Percentiles rank a stretch among this genome's conserved stretches.
Conservation (phyloP, 2,329 filamentous ascomycete species). For the Fusarium poae region DNA sequence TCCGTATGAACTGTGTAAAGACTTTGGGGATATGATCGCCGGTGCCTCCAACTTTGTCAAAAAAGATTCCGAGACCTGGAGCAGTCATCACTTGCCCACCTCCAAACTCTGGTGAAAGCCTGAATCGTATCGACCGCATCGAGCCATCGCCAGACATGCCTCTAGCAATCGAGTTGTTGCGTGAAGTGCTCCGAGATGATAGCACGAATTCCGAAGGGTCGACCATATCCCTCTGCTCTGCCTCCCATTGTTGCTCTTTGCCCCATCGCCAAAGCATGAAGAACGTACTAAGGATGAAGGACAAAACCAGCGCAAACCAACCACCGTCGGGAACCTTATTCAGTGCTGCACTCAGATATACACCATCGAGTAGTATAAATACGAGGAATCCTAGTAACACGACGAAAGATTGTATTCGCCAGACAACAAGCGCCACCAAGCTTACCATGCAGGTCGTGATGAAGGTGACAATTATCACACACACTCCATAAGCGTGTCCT, state of each 20-base stretch:
- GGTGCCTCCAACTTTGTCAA: slow-evolving; percentile 81
- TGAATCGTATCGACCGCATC: slow-evolving; percentile 41
- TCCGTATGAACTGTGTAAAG: slow-evolving; percentile 79
- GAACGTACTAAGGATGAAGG: slow-evolving; percentile 70
- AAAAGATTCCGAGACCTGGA: slow-evolving; percentile 77
- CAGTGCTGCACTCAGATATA: slow-evolving; percentile 77
- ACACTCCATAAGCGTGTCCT: slow-evolving; percentile 82
- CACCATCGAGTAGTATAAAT: slow-evolving; percentile 75
- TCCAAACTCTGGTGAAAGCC: slow-evolving; percentile 57
- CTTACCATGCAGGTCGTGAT: slow-evolving; percentile 82
- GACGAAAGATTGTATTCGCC: slow-evolving; percentile 71
- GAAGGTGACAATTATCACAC: slow-evolving; percentile 84
- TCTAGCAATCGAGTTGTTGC: slow-evolving; percentile 43
- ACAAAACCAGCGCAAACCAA: slow-evolving; percentile 80
- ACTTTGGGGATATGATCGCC: slow-evolving; percentile 57
- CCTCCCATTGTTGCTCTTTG: slow-evolving; percentile 81
- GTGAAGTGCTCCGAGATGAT: slow-evolving; percentile 45
- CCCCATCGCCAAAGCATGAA: slow-evolving; percentile 84
- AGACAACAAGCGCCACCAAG: slow-evolving; percentile 78
- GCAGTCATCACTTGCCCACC: slow-evolving; percentile 61
- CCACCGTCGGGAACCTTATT: slow-evolving; percentile 81
- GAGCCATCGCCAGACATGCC: slow-evolving; percentile 31
- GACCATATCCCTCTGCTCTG: slow-evolving; percentile 73
- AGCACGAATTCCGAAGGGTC: slow-evolving; percentile 57
- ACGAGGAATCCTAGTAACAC: slow-evolving; percentile 72